Percentiles rank a stretch among this genome's conserved stretches.
These are phyloP conservation scores for Cladosporium austrohemisphaericum DNA, from an alignment of 2,329 filamentous ascomycete species.

Conservation along the genomic window DNA sequence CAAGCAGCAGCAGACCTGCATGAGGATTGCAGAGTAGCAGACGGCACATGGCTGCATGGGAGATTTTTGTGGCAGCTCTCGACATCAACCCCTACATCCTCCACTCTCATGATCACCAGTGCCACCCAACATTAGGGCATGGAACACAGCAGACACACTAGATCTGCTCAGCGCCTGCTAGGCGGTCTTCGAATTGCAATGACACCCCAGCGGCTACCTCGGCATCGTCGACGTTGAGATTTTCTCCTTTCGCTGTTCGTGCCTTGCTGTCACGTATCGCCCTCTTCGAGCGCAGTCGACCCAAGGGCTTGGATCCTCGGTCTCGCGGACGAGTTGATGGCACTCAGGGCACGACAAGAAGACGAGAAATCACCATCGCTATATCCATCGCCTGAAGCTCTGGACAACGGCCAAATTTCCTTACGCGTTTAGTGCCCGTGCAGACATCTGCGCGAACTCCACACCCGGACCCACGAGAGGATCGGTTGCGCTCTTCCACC, in stretches of 20 bases:
- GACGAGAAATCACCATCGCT: no score
- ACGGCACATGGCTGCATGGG: no score
- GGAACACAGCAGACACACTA: slow-evolving; percentile 1
- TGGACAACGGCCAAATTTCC: slow-evolving; percentile 1
- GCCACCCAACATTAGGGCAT: neutral
- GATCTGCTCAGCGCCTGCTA: no score
- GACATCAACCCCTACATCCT: no score
- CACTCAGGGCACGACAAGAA: no score
- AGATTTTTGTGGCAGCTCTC: no score
- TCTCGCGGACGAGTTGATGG: neutral
- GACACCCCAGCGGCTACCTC: no score
- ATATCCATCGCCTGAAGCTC: neutral
- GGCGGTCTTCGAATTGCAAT: no score
- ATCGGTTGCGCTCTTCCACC: neutral
- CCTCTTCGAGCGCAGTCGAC: neutral
- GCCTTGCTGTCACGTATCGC: neutral
- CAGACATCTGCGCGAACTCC: slow-evolving; percentile 1
- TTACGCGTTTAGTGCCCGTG: slow-evolving; percentile 5
- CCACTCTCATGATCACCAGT: neutral
- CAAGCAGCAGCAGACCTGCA: no score
- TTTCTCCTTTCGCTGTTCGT: neutral
- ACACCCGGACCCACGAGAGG: slow-evolving; percentile 1
- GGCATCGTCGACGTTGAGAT: neutral
- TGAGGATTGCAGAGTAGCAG: no score
- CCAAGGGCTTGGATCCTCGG: neutral